These are phyloP conservation scores for Phytophthora pisi DNA, from an alignment of 352 stramenopile species.

Conservation along the genomic window DNA sequence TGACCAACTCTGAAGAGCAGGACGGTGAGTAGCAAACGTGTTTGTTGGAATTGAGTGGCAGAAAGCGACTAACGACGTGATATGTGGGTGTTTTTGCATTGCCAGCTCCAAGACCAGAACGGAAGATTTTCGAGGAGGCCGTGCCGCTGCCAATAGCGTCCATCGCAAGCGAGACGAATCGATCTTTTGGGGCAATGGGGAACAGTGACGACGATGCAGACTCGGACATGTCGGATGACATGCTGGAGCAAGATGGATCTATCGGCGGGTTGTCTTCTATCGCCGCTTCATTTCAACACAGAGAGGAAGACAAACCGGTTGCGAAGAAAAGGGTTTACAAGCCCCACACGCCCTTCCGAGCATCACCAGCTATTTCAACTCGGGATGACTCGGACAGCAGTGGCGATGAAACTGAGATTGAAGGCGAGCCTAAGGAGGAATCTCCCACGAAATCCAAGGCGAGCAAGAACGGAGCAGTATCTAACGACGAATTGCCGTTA, in stretches of 20 bases:
- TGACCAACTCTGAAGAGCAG: slow-evolving; percentile 71
- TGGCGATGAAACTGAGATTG: slow-evolving; percentile 68
- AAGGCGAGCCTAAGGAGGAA: slow-evolving; percentile 57
- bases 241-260: slow-evolving; percentile 68
- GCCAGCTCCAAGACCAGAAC: slow-evolving; percentile 7
- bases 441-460: slow-evolving; percentile 1
- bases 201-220: slow-evolving; percentile 44
- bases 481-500: slow-evolving; percentile 2
- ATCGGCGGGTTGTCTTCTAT: slow-evolving; percentile 52
- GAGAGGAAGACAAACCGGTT: slow-evolving; percentile 21
- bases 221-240: slow-evolving; percentile 74
- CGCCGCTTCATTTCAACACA: slow-evolving; percentile 54
- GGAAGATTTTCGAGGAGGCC: slow-evolving; percentile 58
- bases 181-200: slow-evolving; percentile 13
- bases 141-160: slow-evolving; percentile 31
- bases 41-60: not conserved
- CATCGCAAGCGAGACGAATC: not conserved
- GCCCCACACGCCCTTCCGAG: slow-evolving; percentile 37
- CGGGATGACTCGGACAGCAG: slow-evolving; percentile 49
- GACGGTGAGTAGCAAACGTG: slow-evolving; percentile 30
- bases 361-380: slow-evolving; percentile 36
- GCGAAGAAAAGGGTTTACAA: slow-evolving; percentile 54
- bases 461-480: slow-evolving; percentile 8
- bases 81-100: slow-evolving; percentile 4
- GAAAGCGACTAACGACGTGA: slow-evolving; percentile 10